A percentile compares a stretch with the other conserved stretches of the same genome.
Conservation (phyloP, 2,329 filamentous ascomycete genomes). For the Sarocladium oryzae region DNA sequence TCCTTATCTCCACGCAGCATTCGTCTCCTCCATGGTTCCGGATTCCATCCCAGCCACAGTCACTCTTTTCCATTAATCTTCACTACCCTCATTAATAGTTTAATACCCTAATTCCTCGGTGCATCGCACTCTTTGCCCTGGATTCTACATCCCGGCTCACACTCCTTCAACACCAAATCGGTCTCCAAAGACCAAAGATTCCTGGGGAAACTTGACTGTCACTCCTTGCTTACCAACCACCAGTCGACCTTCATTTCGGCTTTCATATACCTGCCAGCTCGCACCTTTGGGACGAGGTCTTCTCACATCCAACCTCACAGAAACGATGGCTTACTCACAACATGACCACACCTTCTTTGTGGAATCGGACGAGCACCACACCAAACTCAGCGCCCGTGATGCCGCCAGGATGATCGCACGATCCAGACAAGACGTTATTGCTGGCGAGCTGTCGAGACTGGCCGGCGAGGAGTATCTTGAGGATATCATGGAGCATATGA, state of each 20-base stretch:
- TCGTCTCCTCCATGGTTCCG: constrained; percentile 35
- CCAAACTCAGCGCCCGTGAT: constrained; percentile 62
- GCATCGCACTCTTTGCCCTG: constrained; percentile 32
- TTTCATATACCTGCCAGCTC: constrained; percentile 15
- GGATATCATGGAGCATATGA: constrained; percentile 90
- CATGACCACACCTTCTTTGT: constrained; percentile 46
- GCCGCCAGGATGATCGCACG: constrained; percentile 72
- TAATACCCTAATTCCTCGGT: constrained; percentile 45
- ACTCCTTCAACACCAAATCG: constrained; percentile 33
- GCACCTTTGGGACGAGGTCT: constrained; percentile 8
- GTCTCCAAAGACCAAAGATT: constrained; percentile 40
- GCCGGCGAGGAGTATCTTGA: constrained; percentile 89
- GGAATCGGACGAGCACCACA: constrained; percentile 46
- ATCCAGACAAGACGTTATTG: constrained; percentile 80
- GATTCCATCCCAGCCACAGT: constrained; percentile 44
- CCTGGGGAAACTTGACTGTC: constrained; percentile 45
- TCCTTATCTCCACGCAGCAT: constrained; percentile 22
- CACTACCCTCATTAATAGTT: constrained; percentile 53
- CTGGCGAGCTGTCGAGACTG: constrained; percentile 77
- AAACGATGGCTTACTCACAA: constrained; percentile 40
- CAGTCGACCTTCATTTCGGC: constrained; percentile 17
- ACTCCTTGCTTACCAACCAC: constrained; percentile 32
- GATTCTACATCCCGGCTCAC: constrained; percentile 17
- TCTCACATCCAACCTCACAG: constrained; percentile 18
- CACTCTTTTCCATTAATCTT: constrained; percentile 49